These are phyloP conservation scores for Saccharomyces hybrid DNA, from an alignment of 1,139 yeast genomes.

Conservation along the genomic window DNA sequence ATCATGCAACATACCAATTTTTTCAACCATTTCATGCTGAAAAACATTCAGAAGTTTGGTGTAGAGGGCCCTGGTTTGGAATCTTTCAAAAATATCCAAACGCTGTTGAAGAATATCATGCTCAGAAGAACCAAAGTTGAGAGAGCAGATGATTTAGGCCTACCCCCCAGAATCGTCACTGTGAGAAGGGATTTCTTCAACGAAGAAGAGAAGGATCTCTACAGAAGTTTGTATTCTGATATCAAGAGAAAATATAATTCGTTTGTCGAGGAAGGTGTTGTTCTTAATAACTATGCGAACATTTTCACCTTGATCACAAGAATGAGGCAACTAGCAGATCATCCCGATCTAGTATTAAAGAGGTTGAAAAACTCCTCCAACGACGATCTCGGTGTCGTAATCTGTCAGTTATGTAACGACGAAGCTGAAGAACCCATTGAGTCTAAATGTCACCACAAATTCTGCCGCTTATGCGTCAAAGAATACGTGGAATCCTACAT, in stretches of 20 bases:
- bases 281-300: slow-evolving; percentile 89
- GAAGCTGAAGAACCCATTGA: slow-evolving; percentile 97
- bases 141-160: slow-evolving; percentile 92
- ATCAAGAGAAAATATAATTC: slow-evolving; percentile 72
- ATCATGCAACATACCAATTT: slow-evolving; percentile 94
- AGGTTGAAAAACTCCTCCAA: slow-evolving; percentile 40
- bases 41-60: slow-evolving; percentile 82
- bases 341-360: slow-evolving; percentile 88
- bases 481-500: slow-evolving; percentile 82
- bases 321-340: slow-evolving; percentile 97
- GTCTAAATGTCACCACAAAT: slow-evolving; percentile 86
- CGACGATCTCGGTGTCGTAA: slow-evolving; percentile 51
- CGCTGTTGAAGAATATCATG: slow-evolving; percentile 72
- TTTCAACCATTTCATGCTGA: slow-evolving; percentile 90
- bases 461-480: slow-evolving; percentile 84
- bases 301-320: slow-evolving; percentile 91
- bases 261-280: slow-evolving; percentile 92
- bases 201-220: slow-evolving; percentile 89
- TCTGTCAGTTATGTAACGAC: slow-evolving; percentile 92
- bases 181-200: slow-evolving; percentile 80
- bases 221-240: slow-evolving; percentile 80
- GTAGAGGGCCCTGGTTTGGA: slow-evolving; percentile 71
- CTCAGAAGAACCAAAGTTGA: slow-evolving; percentile 90
- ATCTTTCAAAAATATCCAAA: slow-evolving; percentile 71
- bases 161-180: slow-evolving; percentile 91